phyloP scores from a whole-genome alignment of 495 filamentous ascomycete species.

The Margaritispora aquatica region DNA sequence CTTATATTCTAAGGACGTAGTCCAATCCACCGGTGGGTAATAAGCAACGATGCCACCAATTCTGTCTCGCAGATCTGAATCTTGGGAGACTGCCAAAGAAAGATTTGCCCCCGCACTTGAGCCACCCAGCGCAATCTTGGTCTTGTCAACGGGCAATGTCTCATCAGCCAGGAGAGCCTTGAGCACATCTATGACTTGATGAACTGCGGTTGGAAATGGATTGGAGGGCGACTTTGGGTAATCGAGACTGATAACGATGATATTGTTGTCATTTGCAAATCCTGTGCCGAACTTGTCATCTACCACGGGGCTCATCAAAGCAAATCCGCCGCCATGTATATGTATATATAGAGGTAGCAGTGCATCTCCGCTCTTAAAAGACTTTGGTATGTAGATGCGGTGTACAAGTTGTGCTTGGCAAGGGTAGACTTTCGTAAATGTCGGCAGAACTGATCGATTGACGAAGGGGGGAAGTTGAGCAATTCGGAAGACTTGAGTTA shows the following conservation, averaged over 20 bases:
- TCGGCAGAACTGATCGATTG: conserved; percentile 21
- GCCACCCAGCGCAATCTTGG: conserved; percentile 29
- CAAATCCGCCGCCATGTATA: conserved; percentile 36
- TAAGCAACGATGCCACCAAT: conserved; percentile 30
- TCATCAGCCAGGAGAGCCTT: conserved; percentile 22
- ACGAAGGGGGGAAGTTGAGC: conserved; percentile 1
- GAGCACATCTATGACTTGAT: conserved; percentile 25
- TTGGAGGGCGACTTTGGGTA: conserved; percentile 31
- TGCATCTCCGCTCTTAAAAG: conserved; percentile 21
- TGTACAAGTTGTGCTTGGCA: conserved; percentile 26
- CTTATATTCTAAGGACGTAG: conserved; percentile 22
- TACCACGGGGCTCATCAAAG: conserved; percentile 18
- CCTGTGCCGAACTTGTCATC: conserved; percentile 30
- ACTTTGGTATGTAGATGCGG: conserved; percentile 30
- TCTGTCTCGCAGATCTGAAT: conserved; percentile 24
- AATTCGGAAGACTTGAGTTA: not conserved
- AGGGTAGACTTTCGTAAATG: conserved; percentile 29
- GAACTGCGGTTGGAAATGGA: conserved; percentile 28
- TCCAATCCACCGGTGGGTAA: conserved; percentile 32
- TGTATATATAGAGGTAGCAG: conserved; percentile 31
- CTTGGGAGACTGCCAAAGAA: conserved; percentile 26
- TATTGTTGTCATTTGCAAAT: conserved; percentile 27
- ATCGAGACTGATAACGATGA: conserved; percentile 32
- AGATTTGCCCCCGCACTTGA: conserved; percentile 35
- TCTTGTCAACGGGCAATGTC: conserved; percentile 24